Base-by-base conservation (phyloP, 768 basidiomycete species). In the Russula earlei region DNA sequence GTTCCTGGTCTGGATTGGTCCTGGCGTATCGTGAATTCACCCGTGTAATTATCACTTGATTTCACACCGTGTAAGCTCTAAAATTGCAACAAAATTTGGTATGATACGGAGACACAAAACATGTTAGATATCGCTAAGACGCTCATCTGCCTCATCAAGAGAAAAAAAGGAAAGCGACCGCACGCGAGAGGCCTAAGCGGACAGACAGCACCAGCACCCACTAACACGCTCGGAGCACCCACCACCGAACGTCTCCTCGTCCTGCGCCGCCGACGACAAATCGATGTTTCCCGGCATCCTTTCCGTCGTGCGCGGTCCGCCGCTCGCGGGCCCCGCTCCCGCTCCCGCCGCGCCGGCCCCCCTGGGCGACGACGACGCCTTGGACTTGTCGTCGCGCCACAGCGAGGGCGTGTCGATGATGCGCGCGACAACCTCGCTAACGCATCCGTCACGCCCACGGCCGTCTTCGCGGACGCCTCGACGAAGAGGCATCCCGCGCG, bases 381-480 rank as follows among this genome's bases (percentile, higher is more conserved):
- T 68, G 29, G 59, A 50, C 15, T 63, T 54, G 14, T 69, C 62
- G 24, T 79, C 45, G 38, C 33, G 77, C 89, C 89, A 92, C 46
- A 94, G 71, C 67, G 84, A 85, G 0, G 90, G 88, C 0, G 87
- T 90, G 36, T 89, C 87, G 49, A 94, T 62, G 57, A 95, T 94
- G 70, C 78, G 77, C 66, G 80, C 77, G 20, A 96, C 92, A 5
- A 95, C 80, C 52, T 87, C 84, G 41, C 76, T 71, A 86, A 86
- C 2, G 85, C 82, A 43, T 91, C 88, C 29, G 75, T 76, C 6
- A 97, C 93, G 15, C 87, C 85, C 0, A 88, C 75, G 8, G 85
- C 81, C 0, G 91, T 96, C 81, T 97, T 97, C 0, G 95, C 95
- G 0, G 86, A 90, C 0, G 91, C 84, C 72, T 98, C 95, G 41